Evolutionary conservation across 345 rosid species (phyloP).

Genomic region (Hibiscus tridactylites): DNA sequence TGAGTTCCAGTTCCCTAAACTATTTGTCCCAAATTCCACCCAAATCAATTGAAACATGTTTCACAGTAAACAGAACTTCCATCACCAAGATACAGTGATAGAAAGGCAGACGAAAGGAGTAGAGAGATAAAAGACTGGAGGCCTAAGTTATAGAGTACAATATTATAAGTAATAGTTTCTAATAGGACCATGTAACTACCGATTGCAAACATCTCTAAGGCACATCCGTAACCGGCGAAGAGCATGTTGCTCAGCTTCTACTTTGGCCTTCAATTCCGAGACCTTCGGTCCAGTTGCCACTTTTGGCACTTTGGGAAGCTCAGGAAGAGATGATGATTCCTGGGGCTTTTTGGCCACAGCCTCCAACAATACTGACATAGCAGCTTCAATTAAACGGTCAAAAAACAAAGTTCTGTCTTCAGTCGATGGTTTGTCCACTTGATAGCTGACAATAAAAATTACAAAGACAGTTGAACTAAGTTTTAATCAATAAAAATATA

Average conservation of each 20-base stretch:
- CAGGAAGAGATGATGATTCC: constrained; percentile 44
- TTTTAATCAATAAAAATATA: neutral
- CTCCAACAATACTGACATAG: constrained; percentile 69
- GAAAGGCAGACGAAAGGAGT: neutral
- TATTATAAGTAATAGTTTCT: neutral
- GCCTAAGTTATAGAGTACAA: neutral
- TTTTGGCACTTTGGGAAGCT: constrained; percentile 79
- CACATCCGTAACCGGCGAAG: constrained; percentile 97
- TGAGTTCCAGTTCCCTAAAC: neutral
- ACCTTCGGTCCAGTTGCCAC: constrained; percentile 80
- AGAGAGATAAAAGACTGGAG: neutral
- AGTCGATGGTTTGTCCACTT: constrained; percentile 62
- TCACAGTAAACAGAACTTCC: neutral
- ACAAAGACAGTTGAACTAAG: constrained; percentile 12
- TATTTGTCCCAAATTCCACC: neutral
- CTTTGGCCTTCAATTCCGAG: constrained; percentile 86
- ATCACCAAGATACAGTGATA: neutral
- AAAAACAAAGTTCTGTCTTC: constrained; percentile 79
- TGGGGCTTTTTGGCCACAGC: constrained; percentile 34
- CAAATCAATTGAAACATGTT: neutral
- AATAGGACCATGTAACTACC: constrained; percentile 30
- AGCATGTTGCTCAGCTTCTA: constrained; percentile 98
- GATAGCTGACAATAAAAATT: constrained; percentile 52
- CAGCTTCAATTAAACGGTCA: constrained; percentile 77
- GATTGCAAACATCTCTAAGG: constrained; percentile 95